phyloP scores from a whole-genome alignment of 805 yeast genomes.

The Candida verbasci region DNA sequence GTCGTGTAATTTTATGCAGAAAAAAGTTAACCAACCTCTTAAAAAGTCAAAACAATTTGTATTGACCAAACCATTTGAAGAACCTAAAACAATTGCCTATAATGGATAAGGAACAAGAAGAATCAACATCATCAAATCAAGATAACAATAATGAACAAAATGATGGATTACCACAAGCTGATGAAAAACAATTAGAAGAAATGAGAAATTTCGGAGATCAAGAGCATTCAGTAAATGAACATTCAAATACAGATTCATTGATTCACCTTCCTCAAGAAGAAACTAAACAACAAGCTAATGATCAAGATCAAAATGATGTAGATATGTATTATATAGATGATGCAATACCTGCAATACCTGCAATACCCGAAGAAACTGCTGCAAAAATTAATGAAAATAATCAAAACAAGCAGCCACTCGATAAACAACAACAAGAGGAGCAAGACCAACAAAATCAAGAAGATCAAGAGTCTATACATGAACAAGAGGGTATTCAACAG shows the following conservation, averaged over 20 bases:
- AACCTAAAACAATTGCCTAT: too few relatives aligned
- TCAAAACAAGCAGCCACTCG: background rate
- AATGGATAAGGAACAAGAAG: background rate
- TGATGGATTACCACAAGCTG: background rate
- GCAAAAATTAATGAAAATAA: background rate
- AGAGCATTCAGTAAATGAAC: background rate
- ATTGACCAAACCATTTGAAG: too few relatives aligned
- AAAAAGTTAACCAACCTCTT: background rate
- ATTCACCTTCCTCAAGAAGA: constrained; percentile 2
- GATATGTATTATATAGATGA: constrained; percentile 1
- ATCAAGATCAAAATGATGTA: background rate
- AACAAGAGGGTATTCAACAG: background rate
- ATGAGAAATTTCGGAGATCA: background rate
- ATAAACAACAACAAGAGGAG: background rate
- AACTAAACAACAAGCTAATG: background rate
- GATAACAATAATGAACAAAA: background rate
- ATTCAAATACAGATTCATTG: background rate
- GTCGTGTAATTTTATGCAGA: background rate
- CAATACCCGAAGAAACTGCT: background rate
- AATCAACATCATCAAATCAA: background rate
- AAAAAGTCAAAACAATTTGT: too few relatives aligned
- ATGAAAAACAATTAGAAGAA: constrained; percentile 3
- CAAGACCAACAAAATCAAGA: background rate
- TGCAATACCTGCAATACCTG: constrained; percentile 2
- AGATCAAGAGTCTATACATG: background rate